A percentile compares a stretch with the other conserved stretches of the same genome.
Conservation (phyloP, 805 yeast genomes). For the Diddensiella santjacobensis region DNA sequence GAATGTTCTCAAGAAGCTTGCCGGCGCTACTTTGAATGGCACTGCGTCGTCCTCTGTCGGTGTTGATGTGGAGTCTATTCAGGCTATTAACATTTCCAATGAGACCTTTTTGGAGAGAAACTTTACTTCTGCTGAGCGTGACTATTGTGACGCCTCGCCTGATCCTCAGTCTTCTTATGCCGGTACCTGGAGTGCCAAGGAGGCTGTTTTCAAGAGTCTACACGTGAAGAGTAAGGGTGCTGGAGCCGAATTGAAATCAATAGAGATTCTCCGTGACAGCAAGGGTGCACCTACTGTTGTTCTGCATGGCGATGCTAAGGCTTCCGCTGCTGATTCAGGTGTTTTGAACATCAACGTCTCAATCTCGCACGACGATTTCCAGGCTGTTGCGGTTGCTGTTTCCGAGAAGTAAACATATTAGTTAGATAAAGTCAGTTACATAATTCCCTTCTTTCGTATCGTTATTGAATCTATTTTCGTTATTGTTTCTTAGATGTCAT, state of each 20-base stretch:
- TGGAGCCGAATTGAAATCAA: slow-evolving; percentile 89
- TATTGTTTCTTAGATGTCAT: background rate
- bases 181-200: slow-evolving; percentile 99
- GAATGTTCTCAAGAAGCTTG: slow-evolving; percentile 52
- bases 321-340: slow-evolving; percentile 68
- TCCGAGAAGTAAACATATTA: slow-evolving; percentile 24
- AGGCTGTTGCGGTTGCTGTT: slow-evolving; percentile 96
- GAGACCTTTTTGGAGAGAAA: slow-evolving; percentile 89
- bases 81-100: slow-evolving; percentile 78
- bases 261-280: slow-evolving; percentile 68
- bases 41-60: slow-evolving; percentile 65
- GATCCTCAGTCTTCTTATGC: slow-evolving; percentile 86
- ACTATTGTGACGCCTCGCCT: slow-evolving; percentile 71
- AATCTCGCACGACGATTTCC: slow-evolving; percentile 94
- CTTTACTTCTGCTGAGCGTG: slow-evolving; percentile 77
- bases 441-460: slow-evolving; percentile 1
- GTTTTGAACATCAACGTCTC: slow-evolving; percentile 74
- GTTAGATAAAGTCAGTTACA: no score
- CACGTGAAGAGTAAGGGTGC: slow-evolving; percentile 89
- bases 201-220: slow-evolving; percentile 95
- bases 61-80: slow-evolving; percentile 90
- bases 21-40: slow-evolving; percentile 39
- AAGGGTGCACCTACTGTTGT: slow-evolving; percentile 81
- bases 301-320: slow-evolving; percentile 71
- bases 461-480: background rate